Base-by-base conservation (phyloP, 2,329 filamentous ascomycete species). In the Zymoseptoria passerinii region DNA sequence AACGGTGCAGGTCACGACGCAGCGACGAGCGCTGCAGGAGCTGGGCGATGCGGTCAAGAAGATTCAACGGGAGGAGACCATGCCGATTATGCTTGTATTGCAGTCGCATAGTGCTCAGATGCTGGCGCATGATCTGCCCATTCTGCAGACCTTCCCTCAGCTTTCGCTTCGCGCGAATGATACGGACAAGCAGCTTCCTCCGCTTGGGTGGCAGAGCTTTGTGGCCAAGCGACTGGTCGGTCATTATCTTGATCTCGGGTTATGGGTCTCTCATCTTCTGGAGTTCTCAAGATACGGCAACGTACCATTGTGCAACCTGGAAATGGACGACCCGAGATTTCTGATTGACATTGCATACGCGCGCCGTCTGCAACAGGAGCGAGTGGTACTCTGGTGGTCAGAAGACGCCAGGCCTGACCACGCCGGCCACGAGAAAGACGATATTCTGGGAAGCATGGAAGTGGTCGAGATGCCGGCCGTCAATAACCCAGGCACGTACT, bases 341-440 rank as follows among this genome's bases (percentile, higher is more conserved):
- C 77, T 99, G 56, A 99, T 99, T 66, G 94, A 99, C 70, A 84
- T 99, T 57, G 89, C 92, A 0, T 99, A 97, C 71, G 94, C 94
- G 0, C 82, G 95, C 58, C 83, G 92, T 18, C 77, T 99, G 54
- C 90, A 96, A 69, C 87, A 89, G 64, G 96, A 92, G 70, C 91
- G 92, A 58, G 90, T 99, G 1, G 89, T 99, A 5, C 78, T 99
- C 6, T 99, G 94, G 94, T 99, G 94, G 94, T 97, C 92, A 18
- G 81, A 84, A 8, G 86, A 87, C 6, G 85, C 92, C 0, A 84
- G 88, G 54, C 94, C 95, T 1, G 94, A 99, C 71, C 94, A 99
- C 74, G 94, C 91, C 51, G 94, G 94, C 0, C 91, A 96, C 71
- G 94, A 99, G 72, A 89, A 87, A 61, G 95, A 99, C 68, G 90